Percentiles rank a stretch among this genome's conserved stretches.
Conservation (phyloP, 768 basidiomycete species). For the Sarcodon aspratus region DNA sequence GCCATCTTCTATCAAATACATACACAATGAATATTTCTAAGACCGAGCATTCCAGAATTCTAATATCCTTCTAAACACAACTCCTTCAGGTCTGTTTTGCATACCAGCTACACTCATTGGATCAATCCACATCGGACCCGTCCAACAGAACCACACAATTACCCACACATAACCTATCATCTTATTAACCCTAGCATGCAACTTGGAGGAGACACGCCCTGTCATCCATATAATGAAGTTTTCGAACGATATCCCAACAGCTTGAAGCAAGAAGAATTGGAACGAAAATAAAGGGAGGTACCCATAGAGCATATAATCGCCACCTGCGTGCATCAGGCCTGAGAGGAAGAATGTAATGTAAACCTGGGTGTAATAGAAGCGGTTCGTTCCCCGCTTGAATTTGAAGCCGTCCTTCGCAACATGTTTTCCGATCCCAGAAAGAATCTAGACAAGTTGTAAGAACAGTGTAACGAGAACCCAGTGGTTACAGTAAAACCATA, state of each 20-base stretch:
- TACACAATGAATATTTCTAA: too few species aligned
- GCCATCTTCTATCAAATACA: too few species aligned
- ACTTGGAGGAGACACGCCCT: background rate
- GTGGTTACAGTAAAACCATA: background rate
- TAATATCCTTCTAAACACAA: too few species aligned
- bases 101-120: too few species aligned
- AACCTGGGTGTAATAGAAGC: background rate
- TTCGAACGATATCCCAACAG: background rate
- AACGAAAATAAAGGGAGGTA: conserved; percentile 1
- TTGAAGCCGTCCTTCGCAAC: background rate
- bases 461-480: background rate
- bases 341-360: background rate
- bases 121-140: conserved; percentile 2
- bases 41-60: too few species aligned
- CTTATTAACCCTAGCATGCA: background rate
- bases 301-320: background rate
- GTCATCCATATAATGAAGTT: background rate
- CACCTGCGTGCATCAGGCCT: background rate
- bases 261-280: background rate
- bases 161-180: conserved; percentile 7
- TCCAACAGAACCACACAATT: conserved; percentile 4
- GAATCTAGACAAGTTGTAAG: background rate
- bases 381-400: background rate
- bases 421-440: background rate
- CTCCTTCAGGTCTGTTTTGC: too few species aligned